These are phyloP conservation scores for Pelargonium myrrhifolium DNA, from an alignment of 441 rosid species.

Conservation along the genomic window DNA sequence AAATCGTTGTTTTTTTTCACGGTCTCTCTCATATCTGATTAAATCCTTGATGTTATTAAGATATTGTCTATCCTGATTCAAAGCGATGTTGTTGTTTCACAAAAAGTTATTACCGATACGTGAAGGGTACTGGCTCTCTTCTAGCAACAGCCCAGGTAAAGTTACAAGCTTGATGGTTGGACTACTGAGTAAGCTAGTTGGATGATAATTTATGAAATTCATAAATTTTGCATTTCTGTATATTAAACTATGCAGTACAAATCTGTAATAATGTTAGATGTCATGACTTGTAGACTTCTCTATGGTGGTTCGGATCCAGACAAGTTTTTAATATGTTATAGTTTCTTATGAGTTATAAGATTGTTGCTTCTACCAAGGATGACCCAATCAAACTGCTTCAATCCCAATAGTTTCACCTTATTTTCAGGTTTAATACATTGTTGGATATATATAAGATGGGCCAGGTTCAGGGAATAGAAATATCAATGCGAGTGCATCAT, in stretches of 20 bases:
- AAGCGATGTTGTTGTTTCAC: slow-evolving; percentile 92
- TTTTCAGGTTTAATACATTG: neutral
- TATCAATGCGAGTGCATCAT: neutral
- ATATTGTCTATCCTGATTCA: slow-evolving; percentile 81
- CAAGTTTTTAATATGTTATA: neutral
- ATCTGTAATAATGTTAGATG: neutral
- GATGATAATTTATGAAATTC: neutral
- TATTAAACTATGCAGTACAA: neutral
- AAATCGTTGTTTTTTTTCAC: neutral
- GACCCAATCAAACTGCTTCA: neutral
- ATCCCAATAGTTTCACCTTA: neutral
- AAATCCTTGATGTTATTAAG: slow-evolving; percentile 44
- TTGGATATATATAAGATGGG: neutral
- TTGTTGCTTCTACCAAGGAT: neutral
- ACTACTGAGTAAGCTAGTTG: neutral
- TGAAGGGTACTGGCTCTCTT: slow-evolving; percentile 90
- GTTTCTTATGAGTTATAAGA: neutral
- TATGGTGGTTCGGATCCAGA: neutral
- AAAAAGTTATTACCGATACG: slow-evolving; percentile 83
- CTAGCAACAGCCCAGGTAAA: slow-evolving; percentile 74
- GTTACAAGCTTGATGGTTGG: neutral
- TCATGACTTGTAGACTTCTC: neutral
- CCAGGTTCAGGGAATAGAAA: neutral
- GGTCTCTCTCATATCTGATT: neutral
- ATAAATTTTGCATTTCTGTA: neutral